A percentile compares a stretch with the other conserved stretches of the same genome.
Conservation (phyloP, 2,329 filamentous ascomycete species). For the Aspergillus fumigatus region DNA sequence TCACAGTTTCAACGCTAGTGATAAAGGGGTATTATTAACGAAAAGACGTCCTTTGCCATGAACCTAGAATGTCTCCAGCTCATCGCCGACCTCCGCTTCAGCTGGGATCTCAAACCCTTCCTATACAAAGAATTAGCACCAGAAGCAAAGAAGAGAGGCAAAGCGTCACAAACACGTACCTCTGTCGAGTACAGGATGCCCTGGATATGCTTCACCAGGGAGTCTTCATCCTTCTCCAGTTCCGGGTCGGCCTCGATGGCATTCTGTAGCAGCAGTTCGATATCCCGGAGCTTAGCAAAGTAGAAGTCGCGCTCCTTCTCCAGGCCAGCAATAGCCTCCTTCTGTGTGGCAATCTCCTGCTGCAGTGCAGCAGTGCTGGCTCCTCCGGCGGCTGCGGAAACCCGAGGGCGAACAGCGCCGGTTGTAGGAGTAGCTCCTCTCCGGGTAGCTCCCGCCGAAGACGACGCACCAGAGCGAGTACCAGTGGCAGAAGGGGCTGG, state of each 20-base stretch:
- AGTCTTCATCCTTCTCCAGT: conserved; percentile 88
- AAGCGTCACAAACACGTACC: conserved; percentile 36
- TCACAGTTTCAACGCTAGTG: conserved; percentile 15
- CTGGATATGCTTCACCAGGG: conserved; percentile 93
- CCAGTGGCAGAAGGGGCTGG: conserved; percentile 45
- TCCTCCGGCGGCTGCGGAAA: conserved; percentile 45
- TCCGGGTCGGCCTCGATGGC: conserved; percentile 89
- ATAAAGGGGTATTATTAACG: conserved; percentile 25
- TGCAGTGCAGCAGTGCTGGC: conserved; percentile 67
- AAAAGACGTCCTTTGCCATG: conserved; percentile 9
- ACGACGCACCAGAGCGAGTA: conserved; percentile 46
- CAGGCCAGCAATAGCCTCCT: conserved; percentile 90
- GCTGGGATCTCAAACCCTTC: conserved; percentile 32
- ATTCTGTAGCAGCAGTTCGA: conserved; percentile 89
- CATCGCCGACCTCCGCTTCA: conserved; percentile 24
- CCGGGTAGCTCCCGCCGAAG: conserved; percentile 46
- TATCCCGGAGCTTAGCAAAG: conserved; percentile 97
- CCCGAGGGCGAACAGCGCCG: conserved; percentile 43
- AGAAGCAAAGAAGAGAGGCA: not conserved
- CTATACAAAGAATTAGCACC: conserved; percentile 13
- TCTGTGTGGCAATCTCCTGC: conserved; percentile 80
- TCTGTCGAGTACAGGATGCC: conserved; percentile 96
- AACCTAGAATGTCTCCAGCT: conserved; percentile 29
- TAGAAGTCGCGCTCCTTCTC: conserved; percentile 98
- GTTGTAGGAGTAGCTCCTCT: conserved; percentile 61